A percentile compares a stretch with the other conserved stretches of the same genome.
These are phyloP conservation scores for Globisporangium canariense DNA, from an alignment of 352 stramenopile genomes.

Conservation along the genomic window DNA sequence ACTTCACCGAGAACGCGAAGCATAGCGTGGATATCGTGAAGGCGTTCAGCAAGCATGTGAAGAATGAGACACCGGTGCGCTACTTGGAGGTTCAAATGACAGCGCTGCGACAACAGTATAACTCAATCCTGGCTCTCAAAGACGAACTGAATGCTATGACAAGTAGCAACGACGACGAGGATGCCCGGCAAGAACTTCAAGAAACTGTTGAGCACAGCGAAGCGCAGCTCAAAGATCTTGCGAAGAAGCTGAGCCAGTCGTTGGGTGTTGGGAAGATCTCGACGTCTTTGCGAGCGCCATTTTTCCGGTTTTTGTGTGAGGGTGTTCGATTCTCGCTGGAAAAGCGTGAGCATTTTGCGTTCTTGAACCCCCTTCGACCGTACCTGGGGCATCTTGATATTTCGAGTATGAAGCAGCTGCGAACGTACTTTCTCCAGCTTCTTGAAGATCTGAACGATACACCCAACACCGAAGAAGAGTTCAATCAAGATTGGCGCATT, in stretches of 20 bases:
- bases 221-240: conserved; percentile 59
- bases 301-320: conserved; percentile 82
- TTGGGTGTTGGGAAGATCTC: conserved; percentile 76
- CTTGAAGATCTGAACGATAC: conserved; percentile 43
- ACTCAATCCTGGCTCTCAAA: conserved; percentile 55
- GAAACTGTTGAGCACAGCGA: conserved; percentile 48
- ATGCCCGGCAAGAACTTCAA: conserved; percentile 48
- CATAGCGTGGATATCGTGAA: conserved; percentile 68
- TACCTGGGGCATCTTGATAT: conserved; percentile 77
- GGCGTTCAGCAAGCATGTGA: conserved; percentile 78
- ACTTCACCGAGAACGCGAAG: conserved; percentile 53
- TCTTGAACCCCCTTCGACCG: conserved; percentile 61
- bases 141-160: conserved; percentile 38
- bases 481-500: conserved; percentile 45
- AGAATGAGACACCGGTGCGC: conserved; percentile 65
- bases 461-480: conserved; percentile 34
- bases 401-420: conserved; percentile 55
- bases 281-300: conserved; percentile 58
- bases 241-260: conserved; percentile 79
- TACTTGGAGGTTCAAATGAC: conserved; percentile 90
- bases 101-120: conserved; percentile 67
- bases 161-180: conserved; percentile 28
- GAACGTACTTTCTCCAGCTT: conserved; percentile 64
- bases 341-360: conserved; percentile 49
- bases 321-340: conserved; percentile 74